Evolutionary conservation across 208 protist species (phyloP).

Genomic region (Leishmania aethiopica): DNA sequence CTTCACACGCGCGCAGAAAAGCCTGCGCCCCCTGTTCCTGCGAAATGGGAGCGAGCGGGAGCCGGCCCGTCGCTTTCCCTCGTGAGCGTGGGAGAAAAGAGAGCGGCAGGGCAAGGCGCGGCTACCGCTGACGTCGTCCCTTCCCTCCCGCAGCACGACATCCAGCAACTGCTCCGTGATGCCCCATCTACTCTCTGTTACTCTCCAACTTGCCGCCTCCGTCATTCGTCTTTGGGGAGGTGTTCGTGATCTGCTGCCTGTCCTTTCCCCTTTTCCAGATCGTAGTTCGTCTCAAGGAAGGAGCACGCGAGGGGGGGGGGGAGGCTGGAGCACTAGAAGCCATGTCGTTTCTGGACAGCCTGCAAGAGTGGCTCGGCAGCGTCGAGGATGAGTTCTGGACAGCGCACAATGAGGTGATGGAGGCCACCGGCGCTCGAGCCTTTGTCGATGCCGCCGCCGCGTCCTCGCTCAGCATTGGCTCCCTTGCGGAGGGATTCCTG

Average conservation of each 20-base stretch:
- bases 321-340: neutral
- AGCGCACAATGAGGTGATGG: conserved; percentile 39
- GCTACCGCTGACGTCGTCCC: neutral
- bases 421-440: conserved; percentile 12
- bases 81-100: neutral
- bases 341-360: neutral
- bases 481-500: neutral
- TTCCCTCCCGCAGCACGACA: neutral
- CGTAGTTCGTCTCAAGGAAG: neutral
- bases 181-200: neutral
- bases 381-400: conserved; percentile 27
- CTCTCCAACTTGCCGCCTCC: neutral
- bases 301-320: neutral
- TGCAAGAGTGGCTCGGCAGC: conserved; percentile 9
- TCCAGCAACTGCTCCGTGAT: neutral
- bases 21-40: neutral
- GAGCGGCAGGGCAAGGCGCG: neutral
- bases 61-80: neutral
- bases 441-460: neutral
- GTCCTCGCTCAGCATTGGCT: neutral
- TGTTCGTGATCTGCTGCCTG: neutral
- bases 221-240: neutral
- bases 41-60: neutral
- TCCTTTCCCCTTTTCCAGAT: neutral
- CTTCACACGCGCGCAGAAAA: neutral